A percentile compares a stretch with the other conserved stretches of the same genome.
Conservation (phyloP, 768 basidiomycete species). For the Rhodocollybia butyracea region DNA sequence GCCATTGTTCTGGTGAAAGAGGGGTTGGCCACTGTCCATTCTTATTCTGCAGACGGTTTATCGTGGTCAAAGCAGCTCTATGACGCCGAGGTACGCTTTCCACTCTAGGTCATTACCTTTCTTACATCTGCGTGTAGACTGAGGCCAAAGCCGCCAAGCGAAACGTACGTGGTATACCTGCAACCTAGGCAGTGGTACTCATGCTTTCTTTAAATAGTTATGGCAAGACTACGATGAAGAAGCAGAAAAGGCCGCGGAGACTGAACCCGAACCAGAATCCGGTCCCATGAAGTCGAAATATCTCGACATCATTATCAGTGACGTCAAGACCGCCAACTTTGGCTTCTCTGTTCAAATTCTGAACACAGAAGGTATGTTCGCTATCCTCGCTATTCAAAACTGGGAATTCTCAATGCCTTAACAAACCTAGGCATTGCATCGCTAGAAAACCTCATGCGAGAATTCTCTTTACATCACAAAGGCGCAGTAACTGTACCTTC, state of each 20-base stretch:
- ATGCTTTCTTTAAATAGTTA: conserved; percentile 45
- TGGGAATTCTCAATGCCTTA: background rate
- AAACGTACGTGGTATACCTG: conserved; percentile 62
- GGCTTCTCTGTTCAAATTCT: conserved; percentile 91
- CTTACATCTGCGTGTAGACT: conserved; percentile 35
- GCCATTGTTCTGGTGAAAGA: conserved; percentile 82
- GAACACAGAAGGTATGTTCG: conserved; percentile 76
- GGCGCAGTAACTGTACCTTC: conserved; percentile 54
- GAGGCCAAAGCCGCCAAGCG: conserved; percentile 79
- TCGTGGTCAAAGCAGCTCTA: conserved; percentile 77
- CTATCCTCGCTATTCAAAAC: too few relatives aligned
- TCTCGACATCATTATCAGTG: conserved; percentile 88
- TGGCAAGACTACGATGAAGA: conserved; percentile 85
- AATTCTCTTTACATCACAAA: conserved; percentile 86
- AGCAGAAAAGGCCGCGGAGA: conserved; percentile 54
- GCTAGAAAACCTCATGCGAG: conserved; percentile 90
- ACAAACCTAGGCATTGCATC: conserved; percentile 72
- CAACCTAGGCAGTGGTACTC: background rate
- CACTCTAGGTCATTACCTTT: background rate
- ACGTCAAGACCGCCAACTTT: conserved; percentile 73
- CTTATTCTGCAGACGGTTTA: conserved; percentile 81
- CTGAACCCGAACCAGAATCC: conserved; percentile 39
- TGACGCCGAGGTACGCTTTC: conserved; percentile 68
- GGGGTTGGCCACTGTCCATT: conserved; percentile 85
- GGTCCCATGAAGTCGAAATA: conserved; percentile 77